These are phyloP conservation scores for Coemansia pectinata DNA, from an alignment of 192 early-diverging fungal genomes.

Conservation along the genomic window DNA sequence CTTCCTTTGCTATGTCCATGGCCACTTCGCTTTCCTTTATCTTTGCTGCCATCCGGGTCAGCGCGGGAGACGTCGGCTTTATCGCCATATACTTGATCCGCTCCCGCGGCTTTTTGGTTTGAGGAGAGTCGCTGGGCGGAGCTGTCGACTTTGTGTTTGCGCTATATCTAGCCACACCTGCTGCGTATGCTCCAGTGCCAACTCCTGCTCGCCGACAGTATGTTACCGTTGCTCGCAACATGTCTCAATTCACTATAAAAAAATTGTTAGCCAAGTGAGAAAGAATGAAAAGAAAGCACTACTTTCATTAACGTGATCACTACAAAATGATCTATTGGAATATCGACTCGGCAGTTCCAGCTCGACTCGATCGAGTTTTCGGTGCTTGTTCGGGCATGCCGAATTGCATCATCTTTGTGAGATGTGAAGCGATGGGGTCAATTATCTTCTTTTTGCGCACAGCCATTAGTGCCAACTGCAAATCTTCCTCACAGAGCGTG, in stretches of 20 bases:
- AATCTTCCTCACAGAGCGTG: no score
- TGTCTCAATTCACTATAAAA: not conserved
- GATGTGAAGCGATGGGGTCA: not conserved
- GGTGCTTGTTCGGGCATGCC: no score
- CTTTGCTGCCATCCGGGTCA: slow-evolving; percentile 15
- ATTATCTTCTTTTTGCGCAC: not conserved
- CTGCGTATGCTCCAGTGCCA: not conserved
- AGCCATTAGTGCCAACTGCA: not conserved
- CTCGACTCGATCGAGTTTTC: no score
- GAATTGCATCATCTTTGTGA: not conserved
- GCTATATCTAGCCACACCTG: not conserved
- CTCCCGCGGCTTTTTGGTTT: not conserved
- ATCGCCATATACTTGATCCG: slow-evolving; percentile 13
- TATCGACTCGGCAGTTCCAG: no score
- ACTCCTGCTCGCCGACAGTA: not conserved
- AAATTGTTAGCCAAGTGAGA: no score
- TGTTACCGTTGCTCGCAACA: not conserved
- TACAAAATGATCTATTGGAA: no score
- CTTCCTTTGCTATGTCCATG: slow-evolving; percentile 12
- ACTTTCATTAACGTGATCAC: no score
- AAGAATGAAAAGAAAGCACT: no score
- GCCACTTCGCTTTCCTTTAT: slow-evolving; percentile 3
- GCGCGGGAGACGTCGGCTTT: slow-evolving; percentile 25
- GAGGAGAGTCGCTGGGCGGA: not conserved
- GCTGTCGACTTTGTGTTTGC: not conserved